Base-by-base conservation (phyloP, 2,329 filamentous ascomycete genomes). In the Penicillium sp. region DNA sequence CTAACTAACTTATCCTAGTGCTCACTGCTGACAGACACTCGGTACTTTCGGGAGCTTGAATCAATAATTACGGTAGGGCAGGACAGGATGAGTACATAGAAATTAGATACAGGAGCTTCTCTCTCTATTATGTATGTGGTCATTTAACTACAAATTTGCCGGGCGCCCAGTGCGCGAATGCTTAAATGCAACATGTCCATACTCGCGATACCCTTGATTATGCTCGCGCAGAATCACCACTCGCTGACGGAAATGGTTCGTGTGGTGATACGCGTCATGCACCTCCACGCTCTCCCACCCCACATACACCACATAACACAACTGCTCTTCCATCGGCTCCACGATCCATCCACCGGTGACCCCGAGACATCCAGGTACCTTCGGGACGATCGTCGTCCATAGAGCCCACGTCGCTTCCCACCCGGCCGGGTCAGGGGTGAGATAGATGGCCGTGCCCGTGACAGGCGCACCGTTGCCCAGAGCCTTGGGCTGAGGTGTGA, bases 241-340 rank as follows among this genome's bases (percentile, higher is more conserved):
- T 45, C 72, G 68, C 28, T 70, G 65, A 15, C 42, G 59, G 56
- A 78, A 78, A 53, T 77, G 70, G 56, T 72, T 66, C 3, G 72
- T 77, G 55, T 72, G 66, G 58, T 78, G 76, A 61, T 78, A 78
- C 19, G 63, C 68, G 42, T 77, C 71, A 60, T 78, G 75, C 26
- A 73, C 55, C 47, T 73, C 68, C 6, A 75, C 66, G 54, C 65
- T 73, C 60, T 75, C 69, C 77, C 74, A 77, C n/a, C 73, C 74
- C 9, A 77, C 75, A 58, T 72, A 74, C 22, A 76, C 76, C 8
- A 77, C 61, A 65, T 73, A 77, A 28, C 68, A 70, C 5, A 49
- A n/a, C 45, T 28, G 24, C 24, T 70, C 72, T 22, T 74, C 71
- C 15, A 77, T 67, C 2, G 65, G 60, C 65, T 78, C 76, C 45